Evolutionary conservation across 78 protist genomes (phyloP), one percentile per base, ranked within the genome.

Genomic region (Polysphondylium violaceum): DNA sequence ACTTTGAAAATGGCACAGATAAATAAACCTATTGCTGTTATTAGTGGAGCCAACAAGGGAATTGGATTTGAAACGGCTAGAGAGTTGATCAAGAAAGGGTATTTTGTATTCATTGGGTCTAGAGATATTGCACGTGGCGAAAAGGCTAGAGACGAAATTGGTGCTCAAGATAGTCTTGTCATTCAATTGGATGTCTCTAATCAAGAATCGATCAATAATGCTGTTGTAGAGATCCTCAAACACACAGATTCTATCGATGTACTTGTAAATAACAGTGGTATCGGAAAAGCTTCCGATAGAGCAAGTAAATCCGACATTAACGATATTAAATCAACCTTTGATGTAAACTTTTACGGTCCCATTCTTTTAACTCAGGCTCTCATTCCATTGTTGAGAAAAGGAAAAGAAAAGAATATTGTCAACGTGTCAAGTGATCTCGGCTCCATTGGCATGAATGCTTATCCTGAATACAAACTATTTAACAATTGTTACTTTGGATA

Each of bases 11-110:
- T 47, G 23, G 11, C 11, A 61, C 14, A 25, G 27, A 27, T 61
- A 29, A 29, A 61, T 8, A 61, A 29, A 31, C 11, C 29, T 12
- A 27, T 61, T 61, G 69, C 69, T 29, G 17, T 61, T 19, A 38
- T 61, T 11, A 61, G 44, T 61, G 69, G 69, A 31, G 69, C 69
- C 35, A 61, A 61, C 8, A 61, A 61, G 8, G 69, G 69, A 31
- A 61, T 61, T 8, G 69, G 69, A 61, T 61, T 27, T 27, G 17
- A 61, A 21, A 61, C 35, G 4, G 69, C 36, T 61, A 61, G 8
- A 29, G 41, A 61, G 3, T 8, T n/a, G 9, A n/a, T n/a, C 53
- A 47, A 11, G 8, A 47, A 47, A 11, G 53, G 53, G 11, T 47
- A 47, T 11, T 47, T 47, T 47, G 53, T 47, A 47, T 47, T 47